Evolutionary conservation across 306 rosid genomes (phyloP).

Genomic region (Oxytropis ochrocephala): DNA sequence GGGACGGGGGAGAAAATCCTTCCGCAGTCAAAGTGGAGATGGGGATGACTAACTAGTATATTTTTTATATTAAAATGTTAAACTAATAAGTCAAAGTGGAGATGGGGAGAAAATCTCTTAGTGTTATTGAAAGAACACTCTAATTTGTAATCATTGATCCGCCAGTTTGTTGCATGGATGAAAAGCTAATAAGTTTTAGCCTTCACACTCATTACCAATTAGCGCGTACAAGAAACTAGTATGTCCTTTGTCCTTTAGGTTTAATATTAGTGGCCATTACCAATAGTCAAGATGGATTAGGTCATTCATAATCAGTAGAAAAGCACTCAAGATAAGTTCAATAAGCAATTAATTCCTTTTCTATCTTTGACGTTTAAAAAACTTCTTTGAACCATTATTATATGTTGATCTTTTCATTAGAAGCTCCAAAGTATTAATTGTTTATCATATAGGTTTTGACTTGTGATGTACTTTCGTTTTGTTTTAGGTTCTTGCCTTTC

Average conservation of each 20-base stretch:
- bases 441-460: not conserved
- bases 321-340: not conserved
- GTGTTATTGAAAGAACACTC: no score
- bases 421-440: not conserved
- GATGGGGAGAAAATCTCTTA: no score
- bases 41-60: no score
- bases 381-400: not conserved
- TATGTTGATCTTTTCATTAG: not conserved
- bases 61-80: no score
- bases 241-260: not conserved
- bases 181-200: not conserved
- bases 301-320: constrained; percentile 4
- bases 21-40: no score
- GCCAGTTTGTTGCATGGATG: not conserved
- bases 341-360: not conserved
- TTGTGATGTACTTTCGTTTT: not conserved
- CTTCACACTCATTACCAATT: not conserved
- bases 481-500: not conserved
- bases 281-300: constrained; percentile 5
- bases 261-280: not conserved
- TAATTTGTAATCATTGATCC: no score
- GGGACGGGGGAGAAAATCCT: no score
- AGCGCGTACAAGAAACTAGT: not conserved
- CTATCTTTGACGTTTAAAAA: not conserved
- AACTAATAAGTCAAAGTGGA: no score